Percentiles rank a stretch among this genome's conserved stretches.
phyloP scores from a whole-genome alignment of 495 filamentous ascomycete genomes.

The Aspergillus saccharolyticus region DNA sequence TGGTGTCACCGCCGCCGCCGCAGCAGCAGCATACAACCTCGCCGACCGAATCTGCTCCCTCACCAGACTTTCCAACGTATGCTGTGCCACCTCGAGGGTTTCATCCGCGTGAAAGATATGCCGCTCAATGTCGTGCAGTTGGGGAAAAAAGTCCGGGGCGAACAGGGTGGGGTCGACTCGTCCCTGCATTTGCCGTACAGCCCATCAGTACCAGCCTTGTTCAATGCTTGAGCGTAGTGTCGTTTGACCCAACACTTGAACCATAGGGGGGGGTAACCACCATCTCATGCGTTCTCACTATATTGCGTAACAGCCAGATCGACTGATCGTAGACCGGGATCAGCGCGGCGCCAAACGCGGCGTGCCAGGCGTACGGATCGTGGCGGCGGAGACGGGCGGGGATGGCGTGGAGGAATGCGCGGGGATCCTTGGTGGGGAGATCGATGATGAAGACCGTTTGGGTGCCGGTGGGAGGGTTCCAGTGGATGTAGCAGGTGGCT shows the following conservation, averaged over 20 bases:
- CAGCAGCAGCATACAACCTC: constrained; percentile 1
- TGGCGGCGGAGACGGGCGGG: not conserved
- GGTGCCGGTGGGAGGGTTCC: constrained; percentile 1
- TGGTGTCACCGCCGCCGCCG: too few species aligned
- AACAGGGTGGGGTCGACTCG: not conserved
- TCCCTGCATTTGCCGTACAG: constrained; percentile 1
- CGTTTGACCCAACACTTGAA: too few species aligned
- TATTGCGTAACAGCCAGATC: constrained; percentile 13
- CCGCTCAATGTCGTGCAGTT: constrained; percentile 40
- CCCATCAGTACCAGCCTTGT: not conserved
- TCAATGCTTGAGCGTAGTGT: too few species aligned
- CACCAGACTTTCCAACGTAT: constrained; percentile 32
- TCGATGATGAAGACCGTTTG: constrained; percentile 12
- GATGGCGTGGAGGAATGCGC: not conserved
- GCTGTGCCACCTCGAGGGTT: constrained; percentile 35
- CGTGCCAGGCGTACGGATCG: constrained; percentile 15
- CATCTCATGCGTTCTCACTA: constrained; percentile 12
- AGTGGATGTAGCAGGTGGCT: constrained; percentile 8
- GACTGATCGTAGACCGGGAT: constrained; percentile 8
- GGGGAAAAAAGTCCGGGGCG: constrained; percentile 8
- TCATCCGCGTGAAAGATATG: constrained; percentile 45
- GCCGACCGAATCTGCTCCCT: constrained; percentile 23
- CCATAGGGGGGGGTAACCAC: not conserved
- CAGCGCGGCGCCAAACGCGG: constrained; percentile 4
- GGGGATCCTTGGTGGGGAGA: not conserved